A percentile compares a stretch with the other conserved stretches of the same genome.
These are phyloP conservation scores for Cardamine resedifolia DNA, from an alignment of 345 rosid genomes.

Conservation along the genomic window DNA sequence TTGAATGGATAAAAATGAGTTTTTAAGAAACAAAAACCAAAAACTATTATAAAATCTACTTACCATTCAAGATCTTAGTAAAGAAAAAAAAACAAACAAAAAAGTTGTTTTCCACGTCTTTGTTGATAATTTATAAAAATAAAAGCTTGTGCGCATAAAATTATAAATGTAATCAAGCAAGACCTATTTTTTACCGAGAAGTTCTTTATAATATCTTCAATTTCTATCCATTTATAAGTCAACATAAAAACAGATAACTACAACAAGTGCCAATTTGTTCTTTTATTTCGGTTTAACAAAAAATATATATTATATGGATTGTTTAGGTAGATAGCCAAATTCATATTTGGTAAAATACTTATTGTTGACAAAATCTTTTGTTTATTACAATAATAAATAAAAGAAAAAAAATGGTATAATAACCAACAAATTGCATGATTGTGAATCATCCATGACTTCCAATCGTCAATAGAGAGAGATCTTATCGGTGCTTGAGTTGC, in stretches of 20 bases:
- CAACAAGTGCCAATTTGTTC: neutral
- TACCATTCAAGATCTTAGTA: too few species aligned
- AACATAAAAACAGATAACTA: neutral
- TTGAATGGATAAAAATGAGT: too few species aligned
- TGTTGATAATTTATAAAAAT: neutral
- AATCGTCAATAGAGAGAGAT: too few species aligned
- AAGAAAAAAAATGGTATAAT: neutral
- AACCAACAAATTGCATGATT: constrained; percentile 54
- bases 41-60: too few species aligned
- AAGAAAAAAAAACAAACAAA: too few species aligned
- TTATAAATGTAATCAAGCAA: neutral
- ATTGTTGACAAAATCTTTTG: neutral
- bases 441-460: constrained; percentile 52
- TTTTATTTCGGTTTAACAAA: neutral
- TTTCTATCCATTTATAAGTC: neutral
- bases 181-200: neutral
- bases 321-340: neutral
- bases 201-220: neutral
- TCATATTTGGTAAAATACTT: neutral
- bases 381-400: neutral
- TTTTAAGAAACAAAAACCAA: too few species aligned
- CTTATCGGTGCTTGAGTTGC: constrained; percentile 64
- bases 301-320: neutral
- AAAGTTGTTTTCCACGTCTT: neutral
- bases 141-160: neutral